Percentiles rank a stretch among this genome's conserved stretches.
Conservation (phyloP, 2,329 filamentous ascomycete genomes). For the Stylonectria norvegica region DNA sequence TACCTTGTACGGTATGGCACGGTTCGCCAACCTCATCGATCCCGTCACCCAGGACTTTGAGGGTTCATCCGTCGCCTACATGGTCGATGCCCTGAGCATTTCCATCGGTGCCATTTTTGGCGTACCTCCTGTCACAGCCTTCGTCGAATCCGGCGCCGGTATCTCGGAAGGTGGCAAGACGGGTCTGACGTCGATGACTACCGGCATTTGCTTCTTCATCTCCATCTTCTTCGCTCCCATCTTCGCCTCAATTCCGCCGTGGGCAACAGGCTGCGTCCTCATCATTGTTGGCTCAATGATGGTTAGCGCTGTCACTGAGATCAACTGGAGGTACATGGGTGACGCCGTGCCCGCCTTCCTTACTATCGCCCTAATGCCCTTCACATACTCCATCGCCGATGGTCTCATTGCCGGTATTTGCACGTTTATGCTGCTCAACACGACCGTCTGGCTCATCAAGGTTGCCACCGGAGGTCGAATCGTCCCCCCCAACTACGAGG, state of each 20-base stretch:
- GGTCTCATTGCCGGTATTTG: slow-evolving; percentile 79
- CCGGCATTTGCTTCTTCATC: slow-evolving; percentile 81
- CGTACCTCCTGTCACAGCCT: slow-evolving; percentile 77
- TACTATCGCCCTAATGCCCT: slow-evolving; percentile 81
- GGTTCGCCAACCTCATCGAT: slow-evolving; percentile 76
- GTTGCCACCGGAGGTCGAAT: slow-evolving; percentile 65
- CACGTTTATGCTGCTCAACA: slow-evolving; percentile 74
- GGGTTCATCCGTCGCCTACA: slow-evolving; percentile 77
- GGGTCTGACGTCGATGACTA: slow-evolving; percentile 75
- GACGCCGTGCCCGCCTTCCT: slow-evolving; percentile 83
- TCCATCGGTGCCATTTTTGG: slow-evolving; percentile 78
- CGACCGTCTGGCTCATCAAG: slow-evolving; percentile 65
- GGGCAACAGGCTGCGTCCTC: slow-evolving; percentile 86
- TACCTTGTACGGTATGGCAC: slow-evolving; percentile 86
- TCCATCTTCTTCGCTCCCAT: slow-evolving; percentile 87
- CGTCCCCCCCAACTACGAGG: slow-evolving; percentile 68
- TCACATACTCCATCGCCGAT: slow-evolving; percentile 85
- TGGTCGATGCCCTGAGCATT: slow-evolving; percentile 75
- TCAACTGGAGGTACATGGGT: slow-evolving; percentile 86
- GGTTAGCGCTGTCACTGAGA: slow-evolving; percentile 72
- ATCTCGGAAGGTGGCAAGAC: slow-evolving; percentile 86
- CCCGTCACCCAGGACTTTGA: slow-evolving; percentile 84
- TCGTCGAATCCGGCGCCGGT: slow-evolving; percentile 84
- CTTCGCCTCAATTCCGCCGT: slow-evolving; percentile 83
- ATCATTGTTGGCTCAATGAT: slow-evolving; percentile 87